Percentiles rank a stretch among this genome's conserved stretches.
Conservation (phyloP, 768 basidiomycete genomes). For the Lentinula sp. region DNA sequence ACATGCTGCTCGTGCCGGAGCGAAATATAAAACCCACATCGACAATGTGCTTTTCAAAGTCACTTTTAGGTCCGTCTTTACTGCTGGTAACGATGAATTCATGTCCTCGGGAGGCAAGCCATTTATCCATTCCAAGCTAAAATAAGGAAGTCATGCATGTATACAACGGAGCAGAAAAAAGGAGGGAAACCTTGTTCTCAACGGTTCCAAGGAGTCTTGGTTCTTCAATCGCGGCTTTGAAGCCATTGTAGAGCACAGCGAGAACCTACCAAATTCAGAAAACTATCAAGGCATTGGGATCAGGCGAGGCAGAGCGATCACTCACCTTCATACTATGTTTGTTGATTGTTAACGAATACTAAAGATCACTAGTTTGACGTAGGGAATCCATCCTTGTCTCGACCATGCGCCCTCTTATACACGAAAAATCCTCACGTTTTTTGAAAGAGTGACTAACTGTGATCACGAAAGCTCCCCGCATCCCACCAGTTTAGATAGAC, state of each 20-base stretch:
- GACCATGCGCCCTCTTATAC: background rate
- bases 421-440: background rate
- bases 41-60: conserved; percentile 77
- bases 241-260: conserved; percentile 69
- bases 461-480: no score
- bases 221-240: conserved; percentile 59
- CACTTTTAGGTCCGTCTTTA: conserved; percentile 79
- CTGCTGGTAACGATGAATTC: conserved; percentile 71
- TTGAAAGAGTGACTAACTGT: no score
- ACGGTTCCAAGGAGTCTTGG: conserved; percentile 76
- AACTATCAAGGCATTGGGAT: background rate
- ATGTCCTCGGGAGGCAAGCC: conserved; percentile 68
- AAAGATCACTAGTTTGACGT: background rate
- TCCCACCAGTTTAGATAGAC: no score
- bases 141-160: background rate
- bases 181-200: conserved; percentile 58
- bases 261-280: conserved; percentile 40
- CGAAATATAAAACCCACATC: conserved; percentile 43
- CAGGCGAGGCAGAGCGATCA: background rate
- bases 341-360: background rate
- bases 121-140: conserved; percentile 68
- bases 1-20: background rate
- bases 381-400: background rate
- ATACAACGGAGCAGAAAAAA: background rate
- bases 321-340: background rate